These are phyloP conservation scores for Triticum urartu DNA, from an alignment of 176 grass and related monocot species.

Conservation along the genomic window DNA sequence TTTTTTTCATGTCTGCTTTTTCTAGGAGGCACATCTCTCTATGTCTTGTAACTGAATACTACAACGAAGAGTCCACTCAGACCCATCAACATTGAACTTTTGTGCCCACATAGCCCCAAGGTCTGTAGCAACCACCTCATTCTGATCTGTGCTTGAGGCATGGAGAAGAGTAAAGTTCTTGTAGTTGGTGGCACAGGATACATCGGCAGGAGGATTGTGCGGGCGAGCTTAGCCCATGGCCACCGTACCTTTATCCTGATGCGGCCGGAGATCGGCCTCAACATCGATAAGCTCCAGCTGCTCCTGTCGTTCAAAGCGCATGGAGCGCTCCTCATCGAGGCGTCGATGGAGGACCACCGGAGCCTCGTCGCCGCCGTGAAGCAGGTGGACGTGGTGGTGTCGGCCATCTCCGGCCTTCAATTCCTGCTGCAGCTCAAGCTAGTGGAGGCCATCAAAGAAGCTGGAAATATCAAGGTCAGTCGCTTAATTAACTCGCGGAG, in stretches of 20 bases:
- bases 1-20: too few relatives aligned
- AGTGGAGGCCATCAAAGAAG: conserved; percentile 66
- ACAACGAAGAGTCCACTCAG: background rate
- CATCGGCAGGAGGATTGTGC: conserved; percentile 38
- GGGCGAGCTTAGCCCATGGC: conserved; percentile 39
- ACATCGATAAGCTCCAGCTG: conserved; percentile 42
- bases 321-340: conserved; percentile 50
- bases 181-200: conserved; percentile 44
- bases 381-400: conserved; percentile 64
- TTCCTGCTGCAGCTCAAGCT: conserved; percentile 50
- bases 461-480: conserved; percentile 56
- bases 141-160: background rate
- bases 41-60: background rate
- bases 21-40: background rate
- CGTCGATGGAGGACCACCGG: conserved; percentile 44
- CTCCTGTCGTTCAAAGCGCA: conserved; percentile 54
- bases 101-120: background rate
- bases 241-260: conserved; percentile 52
- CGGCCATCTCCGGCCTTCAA: conserved; percentile 23
- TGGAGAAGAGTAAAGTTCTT: conserved; percentile 27
- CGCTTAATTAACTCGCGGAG: background rate
- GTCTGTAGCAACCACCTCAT: background rate
- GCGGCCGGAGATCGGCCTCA: conserved; percentile 44
- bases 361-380: conserved; percentile 50
- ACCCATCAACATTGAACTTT: background rate